phyloP scores from a whole-genome alignment of 768 basidiomycete genomes.

The Sarcomyxa edulis region DNA sequence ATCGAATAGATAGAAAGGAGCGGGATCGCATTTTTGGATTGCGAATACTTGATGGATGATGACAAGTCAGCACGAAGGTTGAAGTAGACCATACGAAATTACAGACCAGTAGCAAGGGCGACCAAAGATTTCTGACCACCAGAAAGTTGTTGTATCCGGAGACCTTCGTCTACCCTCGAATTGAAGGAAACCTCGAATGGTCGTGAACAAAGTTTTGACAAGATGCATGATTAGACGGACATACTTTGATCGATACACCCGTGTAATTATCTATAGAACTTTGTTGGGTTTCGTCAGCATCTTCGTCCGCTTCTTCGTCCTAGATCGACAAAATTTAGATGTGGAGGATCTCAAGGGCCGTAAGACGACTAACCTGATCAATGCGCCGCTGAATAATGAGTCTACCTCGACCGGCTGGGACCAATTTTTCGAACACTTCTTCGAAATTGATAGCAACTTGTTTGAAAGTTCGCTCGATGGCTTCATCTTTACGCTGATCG shows the following conservation, averaged over 20 bases:
- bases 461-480: slow-evolving; percentile 97
- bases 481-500: slow-evolving; percentile 97
- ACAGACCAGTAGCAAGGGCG: slow-evolving; percentile 83
- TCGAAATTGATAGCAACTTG: slow-evolving; percentile 97
- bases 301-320: slow-evolving; percentile 74
- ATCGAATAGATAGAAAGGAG: slow-evolving; percentile 99
- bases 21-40: slow-evolving; percentile 98
- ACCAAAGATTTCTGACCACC: slow-evolving; percentile 98
- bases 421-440: slow-evolving; percentile 94
- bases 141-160: slow-evolving; percentile 93
- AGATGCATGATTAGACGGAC: background rate
- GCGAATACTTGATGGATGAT: slow-evolving; percentile 65
- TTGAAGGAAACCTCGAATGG: slow-evolving; percentile 87
- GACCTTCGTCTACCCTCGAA: slow-evolving; percentile 94
- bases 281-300: slow-evolving; percentile 67
- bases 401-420: slow-evolving; percentile 87
- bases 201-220: background rate
- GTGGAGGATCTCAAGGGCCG: background rate
- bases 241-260: slow-evolving; percentile 90
- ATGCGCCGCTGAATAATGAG: slow-evolving; percentile 90
- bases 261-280: slow-evolving; percentile 90
- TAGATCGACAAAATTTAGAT: slow-evolving; percentile 15
- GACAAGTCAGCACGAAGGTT: too few species aligned
- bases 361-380: slow-evolving; percentile 57
- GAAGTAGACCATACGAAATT: background rate